phyloP scores from a whole-genome alignment of 805 yeast genomes.

The Debaryomyces hansenii region DNA sequence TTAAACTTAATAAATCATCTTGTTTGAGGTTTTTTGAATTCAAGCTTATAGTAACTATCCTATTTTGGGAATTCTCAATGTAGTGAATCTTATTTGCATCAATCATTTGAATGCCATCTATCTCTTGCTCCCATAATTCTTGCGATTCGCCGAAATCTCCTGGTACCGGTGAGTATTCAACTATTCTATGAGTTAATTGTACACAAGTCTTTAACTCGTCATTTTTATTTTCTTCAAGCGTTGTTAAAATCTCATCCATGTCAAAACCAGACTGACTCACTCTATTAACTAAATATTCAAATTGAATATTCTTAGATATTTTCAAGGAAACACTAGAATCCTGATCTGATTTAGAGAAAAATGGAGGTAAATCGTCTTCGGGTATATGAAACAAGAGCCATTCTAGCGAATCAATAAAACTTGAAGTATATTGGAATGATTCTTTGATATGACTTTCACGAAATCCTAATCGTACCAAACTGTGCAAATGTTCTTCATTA shows the following conservation, averaged over 20 bases:
- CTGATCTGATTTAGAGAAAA: slow-evolving; percentile 55
- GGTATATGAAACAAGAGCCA: slow-evolving; percentile 89
- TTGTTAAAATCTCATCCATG: slow-evolving; percentile 56
- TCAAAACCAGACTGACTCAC: slow-evolving; percentile 71
- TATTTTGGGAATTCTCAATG: slow-evolving; percentile 34
- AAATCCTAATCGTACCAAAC: slow-evolving; percentile 55
- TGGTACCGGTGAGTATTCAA: slow-evolving; percentile 15
- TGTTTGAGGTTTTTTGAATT: slow-evolving; percentile 16
- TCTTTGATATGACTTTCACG: slow-evolving; percentile 68
- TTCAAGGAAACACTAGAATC: slow-evolving; percentile 62
- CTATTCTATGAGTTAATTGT: slow-evolving; percentile 41
- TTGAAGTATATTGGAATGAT: slow-evolving; percentile 57
- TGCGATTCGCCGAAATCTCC: slow-evolving; percentile 25
- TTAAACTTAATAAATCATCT: slow-evolving; percentile 19
- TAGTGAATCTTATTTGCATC: slow-evolving; percentile 28
- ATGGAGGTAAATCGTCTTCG: slow-evolving; percentile 84
- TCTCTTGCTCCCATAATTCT: slow-evolving; percentile 72
- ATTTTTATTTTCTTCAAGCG: slow-evolving; percentile 39
- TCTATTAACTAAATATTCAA: slow-evolving; percentile 59
- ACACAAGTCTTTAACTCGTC: slow-evolving; percentile 55
- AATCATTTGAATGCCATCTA: slow-evolving; percentile 63
- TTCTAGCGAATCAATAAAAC: slow-evolving; percentile 56
- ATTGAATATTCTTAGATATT: slow-evolving; percentile 50
- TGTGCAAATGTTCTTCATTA: neutral
- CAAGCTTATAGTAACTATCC: slow-evolving; percentile 13